These are phyloP conservation scores for Talaromyces proteolyticus DNA, from an alignment of 495 filamentous ascomycete species.

Conservation along the genomic window DNA sequence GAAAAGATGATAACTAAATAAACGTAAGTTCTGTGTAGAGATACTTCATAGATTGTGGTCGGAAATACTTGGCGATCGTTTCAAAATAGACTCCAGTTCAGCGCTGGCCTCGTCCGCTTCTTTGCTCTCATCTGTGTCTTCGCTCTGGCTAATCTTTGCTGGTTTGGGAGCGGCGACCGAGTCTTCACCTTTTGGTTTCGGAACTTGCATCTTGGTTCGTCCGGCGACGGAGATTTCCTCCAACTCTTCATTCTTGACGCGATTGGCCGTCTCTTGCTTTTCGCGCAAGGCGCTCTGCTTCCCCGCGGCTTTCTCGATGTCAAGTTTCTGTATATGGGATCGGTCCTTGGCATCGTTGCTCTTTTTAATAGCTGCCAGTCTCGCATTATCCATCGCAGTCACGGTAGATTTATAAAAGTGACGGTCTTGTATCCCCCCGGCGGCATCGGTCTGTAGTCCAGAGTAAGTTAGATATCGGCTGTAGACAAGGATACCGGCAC, in stretches of 20 bases:
- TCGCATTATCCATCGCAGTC: slow-evolving; percentile 35
- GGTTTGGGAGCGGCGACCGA: slow-evolving; percentile 6
- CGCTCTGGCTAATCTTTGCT: slow-evolving; percentile 12
- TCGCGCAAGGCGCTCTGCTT: slow-evolving; percentile 29
- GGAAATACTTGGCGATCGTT: slow-evolving; percentile 70
- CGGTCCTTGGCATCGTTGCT: slow-evolving; percentile 25
- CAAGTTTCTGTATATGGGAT: slow-evolving; percentile 24
- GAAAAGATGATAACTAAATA: slow-evolving; percentile 84
- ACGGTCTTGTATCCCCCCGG: slow-evolving; percentile 35
- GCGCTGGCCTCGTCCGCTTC: slow-evolving; percentile 35
- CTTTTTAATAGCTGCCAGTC: slow-evolving; percentile 23
- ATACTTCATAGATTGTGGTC: background rate
- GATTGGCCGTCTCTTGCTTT: slow-evolving; percentile 35
- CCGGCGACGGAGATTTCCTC: slow-evolving; percentile 57
- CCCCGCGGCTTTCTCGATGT: slow-evolving; percentile 18
- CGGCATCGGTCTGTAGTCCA: slow-evolving; percentile 30
- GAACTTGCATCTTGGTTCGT: slow-evolving; percentile 55
- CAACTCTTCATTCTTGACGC: slow-evolving; percentile 19
- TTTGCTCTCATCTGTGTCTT: slow-evolving; percentile 15
- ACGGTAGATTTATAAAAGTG: slow-evolving; percentile 46
- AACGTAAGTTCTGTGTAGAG: background rate
- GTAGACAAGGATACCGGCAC: background rate
- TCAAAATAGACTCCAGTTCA: slow-evolving; percentile 70
- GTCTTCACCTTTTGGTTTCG: slow-evolving; percentile 31
- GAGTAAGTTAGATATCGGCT: background rate